A percentile compares a stretch with the other conserved stretches of the same genome.
Evolutionary conservation across 495 filamentous ascomycete species (phyloP).

Genomic region (Podospora australis): DNA sequence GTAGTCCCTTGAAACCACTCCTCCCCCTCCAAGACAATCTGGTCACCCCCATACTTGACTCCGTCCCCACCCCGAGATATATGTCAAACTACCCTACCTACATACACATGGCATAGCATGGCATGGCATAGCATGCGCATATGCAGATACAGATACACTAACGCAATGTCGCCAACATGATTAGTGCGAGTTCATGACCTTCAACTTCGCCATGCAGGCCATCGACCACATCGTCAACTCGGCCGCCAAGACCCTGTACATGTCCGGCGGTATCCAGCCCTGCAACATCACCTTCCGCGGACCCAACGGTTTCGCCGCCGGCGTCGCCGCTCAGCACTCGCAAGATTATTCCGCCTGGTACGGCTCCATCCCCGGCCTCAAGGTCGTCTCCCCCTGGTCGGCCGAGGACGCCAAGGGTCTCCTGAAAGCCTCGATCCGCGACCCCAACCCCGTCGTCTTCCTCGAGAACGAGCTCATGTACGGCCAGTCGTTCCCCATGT

Average conservation of each 20-base stretch:
- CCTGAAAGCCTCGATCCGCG: constrained; percentile 93
- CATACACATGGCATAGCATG: too few relatives aligned
- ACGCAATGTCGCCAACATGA: not conserved
- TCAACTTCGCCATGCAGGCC: constrained; percentile 99
- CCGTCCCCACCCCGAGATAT: too few relatives aligned
- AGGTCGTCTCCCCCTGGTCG: constrained; percentile 93
- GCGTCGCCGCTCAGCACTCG: constrained; percentile 95
- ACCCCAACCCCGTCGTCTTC: constrained; percentile 92
- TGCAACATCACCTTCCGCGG: constrained; percentile 99
- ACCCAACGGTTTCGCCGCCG: constrained; percentile 93
- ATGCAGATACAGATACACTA: too few relatives aligned
- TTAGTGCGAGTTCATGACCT: constrained; percentile 99
- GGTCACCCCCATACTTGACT: too few relatives aligned
- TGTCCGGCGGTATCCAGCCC: constrained; percentile 98
- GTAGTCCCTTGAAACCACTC: constrained; percentile 32
- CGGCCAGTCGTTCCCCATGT: constrained; percentile 91
- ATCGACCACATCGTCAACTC: constrained; percentile 99
- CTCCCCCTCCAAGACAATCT: not conserved
- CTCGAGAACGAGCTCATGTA: constrained; percentile 98
- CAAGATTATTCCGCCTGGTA: constrained; percentile 99
- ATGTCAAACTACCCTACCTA: too few relatives aligned
- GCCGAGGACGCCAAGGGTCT: constrained; percentile 97
- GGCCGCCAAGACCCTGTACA: constrained; percentile 98
- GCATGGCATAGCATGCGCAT: too few relatives aligned
- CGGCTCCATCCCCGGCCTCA: constrained; percentile 92